Conservation (phyloP, 306 rosid genomes). For the Dryas octopetala region DNA sequence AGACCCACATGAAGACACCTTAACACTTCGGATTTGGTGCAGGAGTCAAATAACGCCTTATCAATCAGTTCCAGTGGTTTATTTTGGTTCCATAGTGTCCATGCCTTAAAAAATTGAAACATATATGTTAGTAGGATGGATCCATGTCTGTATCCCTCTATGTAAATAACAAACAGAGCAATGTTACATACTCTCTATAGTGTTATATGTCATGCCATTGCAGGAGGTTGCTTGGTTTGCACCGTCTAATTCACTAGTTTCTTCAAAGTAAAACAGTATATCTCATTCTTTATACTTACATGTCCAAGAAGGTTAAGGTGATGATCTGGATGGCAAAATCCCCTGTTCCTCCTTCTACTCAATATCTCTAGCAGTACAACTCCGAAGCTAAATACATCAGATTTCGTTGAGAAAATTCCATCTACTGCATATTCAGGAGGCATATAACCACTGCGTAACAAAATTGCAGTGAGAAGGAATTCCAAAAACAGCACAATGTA, state of each 20-base stretch:
- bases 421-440: constrained; percentile 48
- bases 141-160: background rate
- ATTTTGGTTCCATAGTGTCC: constrained; percentile 28
- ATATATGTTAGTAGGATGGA: background rate
- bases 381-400: constrained; percentile 47
- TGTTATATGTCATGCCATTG: background rate
- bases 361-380: constrained; percentile 40
- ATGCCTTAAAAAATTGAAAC: constrained; percentile 22
- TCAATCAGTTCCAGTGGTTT: constrained; percentile 10
- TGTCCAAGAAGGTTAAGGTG: constrained; percentile 28
- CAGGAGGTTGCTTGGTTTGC: too few species aligned
- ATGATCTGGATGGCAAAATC: constrained; percentile 13
- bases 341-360: constrained; percentile 29
- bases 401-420: constrained; percentile 41
- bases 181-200: background rate
- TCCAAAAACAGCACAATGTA: background rate
- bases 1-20: constrained; percentile 25
- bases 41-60: background rate
- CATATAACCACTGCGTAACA: constrained; percentile 36
- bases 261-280: background rate
- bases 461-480: background rate
- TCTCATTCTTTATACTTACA: constrained; percentile 5
- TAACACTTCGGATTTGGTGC: constrained; percentile 3
- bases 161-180: background rate
- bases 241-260: background rate